Evolutionary conservation across 75 land plant species (phyloP).

Genomic region (Chamaecyparis obtusa): DNA sequence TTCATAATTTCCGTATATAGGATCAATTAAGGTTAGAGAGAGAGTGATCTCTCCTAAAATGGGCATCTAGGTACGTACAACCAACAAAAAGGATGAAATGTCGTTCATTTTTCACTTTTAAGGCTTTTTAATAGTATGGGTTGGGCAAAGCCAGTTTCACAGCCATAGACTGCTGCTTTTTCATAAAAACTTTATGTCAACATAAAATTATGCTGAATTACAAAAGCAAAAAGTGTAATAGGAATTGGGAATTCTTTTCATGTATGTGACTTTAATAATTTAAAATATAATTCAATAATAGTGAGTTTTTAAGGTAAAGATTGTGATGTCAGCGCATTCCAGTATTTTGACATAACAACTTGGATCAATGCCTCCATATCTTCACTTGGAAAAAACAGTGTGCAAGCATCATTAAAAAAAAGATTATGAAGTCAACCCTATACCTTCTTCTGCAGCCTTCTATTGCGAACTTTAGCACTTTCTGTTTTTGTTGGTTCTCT

Average conservation of each 20-base stretch:
- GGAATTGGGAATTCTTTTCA: too few relatives aligned
- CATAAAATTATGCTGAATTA: background rate
- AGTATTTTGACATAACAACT: background rate
- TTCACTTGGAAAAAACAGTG: background rate
- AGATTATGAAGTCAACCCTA: background rate
- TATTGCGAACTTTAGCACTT: conserved; percentile 42
- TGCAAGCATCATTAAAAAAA: background rate
- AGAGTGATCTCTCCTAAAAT: background rate
- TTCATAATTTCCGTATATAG: background rate
- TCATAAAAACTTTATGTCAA: too few relatives aligned
- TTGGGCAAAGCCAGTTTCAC: background rate
- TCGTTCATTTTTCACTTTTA: background rate
- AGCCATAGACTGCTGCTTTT: background rate
- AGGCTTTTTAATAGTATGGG: background rate
- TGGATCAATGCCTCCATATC: background rate
- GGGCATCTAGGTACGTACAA: background rate
- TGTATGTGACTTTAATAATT: too few relatives aligned
- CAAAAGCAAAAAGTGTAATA: background rate
- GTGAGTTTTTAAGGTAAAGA: background rate
- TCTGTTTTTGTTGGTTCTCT: conserved; percentile 40
- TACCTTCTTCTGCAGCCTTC: conserved; percentile 56
- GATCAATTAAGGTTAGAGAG: background rate
- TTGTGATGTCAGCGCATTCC: background rate
- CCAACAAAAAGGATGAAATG: background rate
- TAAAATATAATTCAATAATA: too few relatives aligned